phyloP scores from a whole-genome alignment of 139 green algal genomes.

The Chlamydomonas urium region DNA sequence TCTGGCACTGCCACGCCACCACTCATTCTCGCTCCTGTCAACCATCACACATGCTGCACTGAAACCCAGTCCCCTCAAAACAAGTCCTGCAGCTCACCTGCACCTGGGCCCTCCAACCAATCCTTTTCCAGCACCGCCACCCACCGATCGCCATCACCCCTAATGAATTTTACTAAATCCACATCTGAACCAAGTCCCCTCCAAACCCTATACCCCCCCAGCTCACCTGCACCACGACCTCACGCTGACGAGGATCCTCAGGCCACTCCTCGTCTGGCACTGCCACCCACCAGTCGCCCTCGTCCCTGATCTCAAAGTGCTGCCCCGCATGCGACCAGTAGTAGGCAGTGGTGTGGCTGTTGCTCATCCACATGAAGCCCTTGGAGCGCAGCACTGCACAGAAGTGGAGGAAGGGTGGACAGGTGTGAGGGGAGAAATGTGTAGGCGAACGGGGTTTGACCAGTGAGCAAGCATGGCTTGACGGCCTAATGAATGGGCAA shows the following conservation, averaged over 20 bases:
- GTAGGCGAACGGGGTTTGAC: no score
- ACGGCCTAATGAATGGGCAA: no score
- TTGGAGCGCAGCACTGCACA: conserved; percentile 82
- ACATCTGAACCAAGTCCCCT: no score
- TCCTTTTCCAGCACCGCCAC: conserved; percentile 67
- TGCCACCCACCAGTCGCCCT: conserved; percentile 59
- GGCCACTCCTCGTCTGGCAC: conserved; percentile 81
- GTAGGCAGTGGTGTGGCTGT: conserved; percentile 77
- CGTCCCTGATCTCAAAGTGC: conserved; percentile 89
- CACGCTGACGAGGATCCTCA: conserved; percentile 43
- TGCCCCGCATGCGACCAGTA: conserved; percentile 90
- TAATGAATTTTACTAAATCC: no score
- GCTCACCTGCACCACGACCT: conserved; percentile 52
- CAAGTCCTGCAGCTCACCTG: conserved; percentile 11
- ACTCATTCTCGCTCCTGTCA: conserved; percentile 54
- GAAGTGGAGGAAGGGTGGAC: no score
- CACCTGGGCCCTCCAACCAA: conserved; percentile 65
- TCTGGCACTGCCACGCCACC: conserved; percentile 72
- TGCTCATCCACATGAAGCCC: conserved; percentile 90
- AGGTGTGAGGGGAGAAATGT: no score
- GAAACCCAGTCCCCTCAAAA: no score
- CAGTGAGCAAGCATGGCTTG: no score
- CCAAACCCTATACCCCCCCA: no score
- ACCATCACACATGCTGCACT: no score
- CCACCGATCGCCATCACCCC: conserved; percentile 66